These are phyloP conservation scores for Helichrysum umbraculigerum DNA, from an alignment of 129 eudicot species.

Conservation along the genomic window DNA sequence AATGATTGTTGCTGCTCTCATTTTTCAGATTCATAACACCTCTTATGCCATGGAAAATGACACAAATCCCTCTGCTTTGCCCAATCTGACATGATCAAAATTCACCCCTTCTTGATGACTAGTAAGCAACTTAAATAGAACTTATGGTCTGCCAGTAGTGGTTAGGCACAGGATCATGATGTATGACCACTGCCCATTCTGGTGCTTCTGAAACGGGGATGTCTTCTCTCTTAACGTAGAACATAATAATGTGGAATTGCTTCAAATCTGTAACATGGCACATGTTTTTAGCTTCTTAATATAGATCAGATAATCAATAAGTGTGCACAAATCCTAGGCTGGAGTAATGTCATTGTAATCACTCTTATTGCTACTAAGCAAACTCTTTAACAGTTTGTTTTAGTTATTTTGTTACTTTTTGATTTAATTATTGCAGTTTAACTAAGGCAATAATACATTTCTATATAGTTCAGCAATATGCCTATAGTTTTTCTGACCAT, in stretches of 20 bases:
- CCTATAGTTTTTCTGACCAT: not conserved
- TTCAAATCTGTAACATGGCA: not conserved
- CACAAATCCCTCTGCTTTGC: not conserved
- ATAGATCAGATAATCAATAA: not conserved
- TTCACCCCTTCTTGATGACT: conserved; percentile 8
- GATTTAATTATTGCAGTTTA: not conserved
- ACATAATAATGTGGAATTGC: not conserved
- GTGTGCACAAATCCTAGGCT: not conserved
- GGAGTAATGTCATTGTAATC: conserved; percentile 10
- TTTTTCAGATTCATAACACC: not conserved
- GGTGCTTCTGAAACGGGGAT: not conserved
- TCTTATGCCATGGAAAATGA: not conserved
- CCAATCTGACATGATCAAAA: not conserved
- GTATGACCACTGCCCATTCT: not conserved
- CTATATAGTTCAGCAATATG: not conserved
- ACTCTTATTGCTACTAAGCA: not conserved
- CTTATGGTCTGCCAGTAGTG: not conserved
- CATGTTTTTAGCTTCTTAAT: not conserved
- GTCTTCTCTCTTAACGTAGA: conserved; percentile 1
- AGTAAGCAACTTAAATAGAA: not conserved
- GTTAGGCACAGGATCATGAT: not conserved
- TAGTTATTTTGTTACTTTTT: not conserved
- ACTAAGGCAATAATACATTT: not conserved
- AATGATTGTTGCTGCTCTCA: not conserved
- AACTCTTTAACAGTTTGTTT: no score